Evolutionary conservation across 371 early-diverging fungal species (phyloP).

Genomic region (Haplosporangium sp.): DNA sequence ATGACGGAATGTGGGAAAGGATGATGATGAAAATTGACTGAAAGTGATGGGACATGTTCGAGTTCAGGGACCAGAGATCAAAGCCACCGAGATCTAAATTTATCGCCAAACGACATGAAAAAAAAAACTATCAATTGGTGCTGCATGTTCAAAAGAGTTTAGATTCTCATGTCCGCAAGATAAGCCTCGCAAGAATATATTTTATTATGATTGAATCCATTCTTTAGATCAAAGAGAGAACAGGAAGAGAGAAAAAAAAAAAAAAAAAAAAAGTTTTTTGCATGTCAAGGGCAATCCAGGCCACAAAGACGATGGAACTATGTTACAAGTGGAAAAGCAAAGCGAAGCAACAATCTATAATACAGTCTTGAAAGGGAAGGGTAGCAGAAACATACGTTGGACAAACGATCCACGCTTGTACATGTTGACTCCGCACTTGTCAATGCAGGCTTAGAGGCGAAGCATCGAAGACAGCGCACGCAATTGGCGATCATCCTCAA

Average conservation of each 20-base stretch:
- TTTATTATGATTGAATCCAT: too few species aligned
- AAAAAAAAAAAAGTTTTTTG: constrained; percentile 1
- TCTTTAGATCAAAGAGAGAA: constrained; percentile 2
- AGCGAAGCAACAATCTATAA: constrained; percentile 5
- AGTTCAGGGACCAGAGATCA: too few species aligned
- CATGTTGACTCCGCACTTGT: neutral
- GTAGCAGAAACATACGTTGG: constrained; percentile 3
- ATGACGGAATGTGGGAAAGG: neutral
- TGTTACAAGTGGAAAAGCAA: constrained; percentile 7
- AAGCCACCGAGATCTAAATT: too few species aligned
- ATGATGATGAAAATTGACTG: constrained; percentile 1
- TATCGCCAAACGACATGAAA: too few species aligned
- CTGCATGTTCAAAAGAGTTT: too few species aligned
- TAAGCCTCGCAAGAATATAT: too few species aligned
- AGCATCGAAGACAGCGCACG: constrained; percentile 57
- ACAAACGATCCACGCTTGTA: constrained; percentile 35
- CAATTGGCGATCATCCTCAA: constrained; percentile 62
- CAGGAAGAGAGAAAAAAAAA: constrained; percentile 7
- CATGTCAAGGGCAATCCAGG: neutral
- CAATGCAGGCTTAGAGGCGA: constrained; percentile 36
- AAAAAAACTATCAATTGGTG: neutral
- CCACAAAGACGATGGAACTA: constrained; percentile 4
- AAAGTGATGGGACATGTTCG: too few species aligned
- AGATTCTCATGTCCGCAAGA: neutral
- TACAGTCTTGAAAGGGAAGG: constrained; percentile 6